phyloP scores from a whole-genome alignment of 495 filamentous ascomycete species.

The Bryoglossum gracile region DNA sequence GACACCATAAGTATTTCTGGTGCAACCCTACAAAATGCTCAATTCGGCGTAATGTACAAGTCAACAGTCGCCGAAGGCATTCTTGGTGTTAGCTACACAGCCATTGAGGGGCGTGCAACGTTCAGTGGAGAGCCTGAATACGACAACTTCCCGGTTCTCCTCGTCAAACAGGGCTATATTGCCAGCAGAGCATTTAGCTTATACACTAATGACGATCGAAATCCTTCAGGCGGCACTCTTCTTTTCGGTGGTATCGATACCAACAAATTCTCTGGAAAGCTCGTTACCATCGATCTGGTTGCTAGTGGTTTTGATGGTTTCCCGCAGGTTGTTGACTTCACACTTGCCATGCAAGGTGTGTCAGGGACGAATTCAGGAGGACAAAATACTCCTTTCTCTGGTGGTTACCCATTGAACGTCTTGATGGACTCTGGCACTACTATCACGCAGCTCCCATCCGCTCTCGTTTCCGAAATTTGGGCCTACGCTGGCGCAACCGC shows the following conservation, averaged over 20 bases:
- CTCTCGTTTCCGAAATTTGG: too few species aligned
- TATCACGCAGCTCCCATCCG: too few species aligned
- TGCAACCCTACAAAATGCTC: constrained; percentile 51
- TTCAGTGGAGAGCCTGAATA: constrained; percentile 52
- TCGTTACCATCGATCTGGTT: not conserved
- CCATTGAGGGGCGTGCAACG: constrained; percentile 60
- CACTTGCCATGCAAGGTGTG: not conserved
- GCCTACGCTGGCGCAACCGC: too few species aligned
- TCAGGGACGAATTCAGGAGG: not conserved
- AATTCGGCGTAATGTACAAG: constrained; percentile 76
- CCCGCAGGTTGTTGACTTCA: not conserved
- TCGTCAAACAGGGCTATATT: constrained; percentile 63
- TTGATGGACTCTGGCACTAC: too few species aligned
- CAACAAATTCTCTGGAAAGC: constrained; percentile 58
- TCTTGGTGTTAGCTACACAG: constrained; percentile 73
- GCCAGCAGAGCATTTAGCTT: constrained; percentile 74
- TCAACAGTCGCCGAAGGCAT: constrained; percentile 68
- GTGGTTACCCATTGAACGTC: too few species aligned
- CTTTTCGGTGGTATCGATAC: constrained; percentile 89
- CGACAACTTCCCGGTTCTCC: constrained; percentile 64
- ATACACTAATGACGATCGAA: constrained; percentile 72
- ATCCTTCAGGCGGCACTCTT: constrained; percentile 65
- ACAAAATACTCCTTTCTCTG: not conserved
- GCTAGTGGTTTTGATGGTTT: not conserved
- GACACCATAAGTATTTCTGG: constrained; percentile 42